Conservation (phyloP, 139 green algal species). For the Coelastrella sp. region DNA sequence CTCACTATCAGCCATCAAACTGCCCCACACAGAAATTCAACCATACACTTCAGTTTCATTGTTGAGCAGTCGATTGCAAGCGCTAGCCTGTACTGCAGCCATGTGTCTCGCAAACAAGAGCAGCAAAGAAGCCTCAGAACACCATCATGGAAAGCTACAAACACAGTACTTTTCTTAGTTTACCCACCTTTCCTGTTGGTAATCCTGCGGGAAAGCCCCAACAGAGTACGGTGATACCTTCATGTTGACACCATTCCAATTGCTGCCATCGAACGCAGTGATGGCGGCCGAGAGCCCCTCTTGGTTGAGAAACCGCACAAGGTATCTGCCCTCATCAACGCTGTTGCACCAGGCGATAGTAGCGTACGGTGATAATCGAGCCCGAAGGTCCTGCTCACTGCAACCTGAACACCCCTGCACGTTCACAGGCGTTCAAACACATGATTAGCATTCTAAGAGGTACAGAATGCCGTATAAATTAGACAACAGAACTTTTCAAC, state of each 20-base stretch:
- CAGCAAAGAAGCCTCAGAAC: too few relatives aligned
- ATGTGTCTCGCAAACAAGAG: too few relatives aligned
- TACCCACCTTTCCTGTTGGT: slow-evolving; percentile 23
- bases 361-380: background rate
- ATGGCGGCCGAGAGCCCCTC: background rate
- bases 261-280: background rate
- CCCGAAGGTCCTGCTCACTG: background rate
- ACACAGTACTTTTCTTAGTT: background rate
- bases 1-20: background rate
- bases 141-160: too few relatives aligned
- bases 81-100: too few relatives aligned
- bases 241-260: background rate
- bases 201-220: background rate
- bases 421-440: too few relatives aligned
- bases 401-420: background rate
- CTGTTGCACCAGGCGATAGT: slow-evolving; percentile 35
- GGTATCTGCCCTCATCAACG: slow-evolving; percentile 3
- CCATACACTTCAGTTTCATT: too few relatives aligned
- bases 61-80: too few relatives aligned
- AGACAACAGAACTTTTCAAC: too few relatives aligned
- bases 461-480: too few relatives aligned
- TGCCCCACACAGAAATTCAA: too few relatives aligned
- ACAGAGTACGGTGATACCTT: slow-evolving; percentile 1
- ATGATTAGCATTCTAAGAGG: too few relatives aligned
- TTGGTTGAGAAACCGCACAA: slow-evolving; percentile 24